phyloP scores from a whole-genome alignment of 352 stramenopile species.

The Globisporangium spinosum region DNA sequence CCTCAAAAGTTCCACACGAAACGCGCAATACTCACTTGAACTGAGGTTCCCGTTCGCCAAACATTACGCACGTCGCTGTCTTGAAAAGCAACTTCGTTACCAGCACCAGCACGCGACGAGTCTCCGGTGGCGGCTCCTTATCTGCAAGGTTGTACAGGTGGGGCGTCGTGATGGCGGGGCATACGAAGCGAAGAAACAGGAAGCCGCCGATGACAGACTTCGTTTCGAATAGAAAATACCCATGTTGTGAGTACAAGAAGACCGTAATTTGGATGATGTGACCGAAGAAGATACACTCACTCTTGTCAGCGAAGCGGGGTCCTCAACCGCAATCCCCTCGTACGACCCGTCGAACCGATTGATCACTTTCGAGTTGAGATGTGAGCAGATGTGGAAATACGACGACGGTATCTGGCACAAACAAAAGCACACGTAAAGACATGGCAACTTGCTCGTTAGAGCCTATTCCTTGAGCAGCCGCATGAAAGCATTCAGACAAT shows the following conservation, averaged over 20 bases:
- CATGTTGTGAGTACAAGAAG: background rate
- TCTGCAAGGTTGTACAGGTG: constrained; percentile 81
- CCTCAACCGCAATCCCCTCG: constrained; percentile 53
- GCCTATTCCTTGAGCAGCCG: background rate
- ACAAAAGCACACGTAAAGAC: background rate
- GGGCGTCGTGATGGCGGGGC: constrained; percentile 82
- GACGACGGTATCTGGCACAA: constrained; percentile 50
- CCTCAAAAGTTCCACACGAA: background rate
- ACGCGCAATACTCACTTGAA: constrained; percentile 44
- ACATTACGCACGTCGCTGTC: constrained; percentile 81
- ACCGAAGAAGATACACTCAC: constrained; percentile 23
- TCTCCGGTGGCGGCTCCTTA: constrained; percentile 61
- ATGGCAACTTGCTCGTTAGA: constrained; percentile 2
- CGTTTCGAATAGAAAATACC: background rate
- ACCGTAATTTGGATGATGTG: background rate
- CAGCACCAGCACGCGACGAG: constrained; percentile 78
- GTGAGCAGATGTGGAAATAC: constrained; percentile 77
- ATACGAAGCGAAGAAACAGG: constrained; percentile 87
- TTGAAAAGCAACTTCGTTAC: constrained; percentile 89
- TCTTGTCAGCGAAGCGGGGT: constrained; percentile 51
- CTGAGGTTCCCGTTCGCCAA: constrained; percentile 79
- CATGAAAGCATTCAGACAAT: background rate
- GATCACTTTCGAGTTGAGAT: constrained; percentile 70
- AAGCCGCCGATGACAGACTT: constrained; percentile 86
- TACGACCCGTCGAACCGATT: constrained; percentile 60